phyloP scores from a whole-genome alignment of 73 alveolate species.

The Diophrys appendiculata region DNA sequence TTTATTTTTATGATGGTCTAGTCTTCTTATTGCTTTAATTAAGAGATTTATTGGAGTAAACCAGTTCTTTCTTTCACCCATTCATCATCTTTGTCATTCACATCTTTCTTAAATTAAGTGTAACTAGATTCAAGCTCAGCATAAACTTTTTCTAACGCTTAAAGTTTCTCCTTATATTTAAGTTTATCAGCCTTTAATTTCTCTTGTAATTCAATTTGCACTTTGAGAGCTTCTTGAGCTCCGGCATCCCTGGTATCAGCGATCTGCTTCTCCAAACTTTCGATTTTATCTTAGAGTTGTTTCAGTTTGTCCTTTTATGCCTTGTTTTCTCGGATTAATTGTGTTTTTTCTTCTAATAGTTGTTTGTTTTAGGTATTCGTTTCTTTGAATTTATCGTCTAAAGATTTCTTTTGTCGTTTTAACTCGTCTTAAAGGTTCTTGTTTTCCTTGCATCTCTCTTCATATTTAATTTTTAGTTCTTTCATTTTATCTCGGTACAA shows the following conservation, averaged over 20 bases:
- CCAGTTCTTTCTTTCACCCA: not conserved
- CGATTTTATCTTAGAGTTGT: constrained; percentile 5
- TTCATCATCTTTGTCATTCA: not conserved
- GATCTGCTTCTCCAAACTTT: not conserved
- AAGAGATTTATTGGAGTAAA: not conserved
- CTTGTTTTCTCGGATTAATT: not conserved
- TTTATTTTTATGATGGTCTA: not conserved
- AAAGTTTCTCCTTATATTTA: not conserved
- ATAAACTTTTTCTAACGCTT: not conserved
- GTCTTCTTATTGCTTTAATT: not conserved
- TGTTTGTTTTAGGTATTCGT: constrained; percentile 9
- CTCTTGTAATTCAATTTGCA: not conserved
- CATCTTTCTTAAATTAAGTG: not conserved
- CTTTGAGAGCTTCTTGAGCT: not conserved
- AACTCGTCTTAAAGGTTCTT: constrained; percentile 3
- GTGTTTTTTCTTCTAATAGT: constrained; percentile 6
- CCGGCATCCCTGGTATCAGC: not conserved
- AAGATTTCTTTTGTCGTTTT: not conserved
- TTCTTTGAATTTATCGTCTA: constrained; percentile 22
- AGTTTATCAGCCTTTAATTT: not conserved
- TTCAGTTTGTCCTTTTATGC: not conserved
- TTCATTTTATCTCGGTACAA: constrained; percentile 3
- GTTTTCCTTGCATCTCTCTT: constrained; percentile 6
- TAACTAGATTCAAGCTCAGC: not conserved
- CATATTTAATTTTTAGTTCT: constrained; percentile 2